Conservation (phyloP, 2,329 filamentous ascomycete genomes). For the Sporothrix protearum region DNA sequence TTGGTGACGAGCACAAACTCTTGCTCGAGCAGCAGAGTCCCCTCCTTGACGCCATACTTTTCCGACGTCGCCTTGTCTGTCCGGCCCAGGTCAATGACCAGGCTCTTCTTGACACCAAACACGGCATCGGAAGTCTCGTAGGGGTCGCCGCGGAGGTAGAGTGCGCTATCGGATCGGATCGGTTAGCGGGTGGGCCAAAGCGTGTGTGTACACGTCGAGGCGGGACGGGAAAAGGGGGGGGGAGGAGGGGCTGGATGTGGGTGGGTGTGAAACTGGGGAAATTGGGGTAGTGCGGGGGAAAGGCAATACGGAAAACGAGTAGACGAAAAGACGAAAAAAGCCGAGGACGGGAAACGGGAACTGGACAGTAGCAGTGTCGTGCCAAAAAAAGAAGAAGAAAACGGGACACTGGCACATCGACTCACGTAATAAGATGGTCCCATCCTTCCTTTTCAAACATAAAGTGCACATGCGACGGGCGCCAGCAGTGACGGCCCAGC, state of each 20-base stretch:
- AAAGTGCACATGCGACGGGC: conserved; percentile 79
- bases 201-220: no score
- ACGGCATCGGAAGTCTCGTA: conserved; percentile 83
- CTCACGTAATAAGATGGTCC: conserved; percentile 79
- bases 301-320: background rate
- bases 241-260: background rate
- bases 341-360: background rate
- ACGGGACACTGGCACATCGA: conserved; percentile 31
- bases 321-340: no score
- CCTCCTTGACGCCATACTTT: conserved; percentile 62
- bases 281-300: conserved; percentile 12
- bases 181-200: conserved; percentile 16
- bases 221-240: no score
- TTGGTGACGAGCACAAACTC: conserved; percentile 76
- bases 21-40: conserved; percentile 60
- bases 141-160: conserved; percentile 73
- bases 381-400: conserved; percentile 36
- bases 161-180: conserved; percentile 49
- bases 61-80: conserved; percentile 52
- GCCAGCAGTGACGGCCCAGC: conserved; percentile 70
- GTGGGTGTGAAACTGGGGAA: background rate
- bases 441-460: conserved; percentile 80
- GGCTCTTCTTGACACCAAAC: conserved; percentile 79
- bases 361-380: background rate
- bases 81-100: conserved; percentile 62